Conservation (phyloP, 1,139 yeast genomes). For the Geotrichum cucujoidarum region DNA sequence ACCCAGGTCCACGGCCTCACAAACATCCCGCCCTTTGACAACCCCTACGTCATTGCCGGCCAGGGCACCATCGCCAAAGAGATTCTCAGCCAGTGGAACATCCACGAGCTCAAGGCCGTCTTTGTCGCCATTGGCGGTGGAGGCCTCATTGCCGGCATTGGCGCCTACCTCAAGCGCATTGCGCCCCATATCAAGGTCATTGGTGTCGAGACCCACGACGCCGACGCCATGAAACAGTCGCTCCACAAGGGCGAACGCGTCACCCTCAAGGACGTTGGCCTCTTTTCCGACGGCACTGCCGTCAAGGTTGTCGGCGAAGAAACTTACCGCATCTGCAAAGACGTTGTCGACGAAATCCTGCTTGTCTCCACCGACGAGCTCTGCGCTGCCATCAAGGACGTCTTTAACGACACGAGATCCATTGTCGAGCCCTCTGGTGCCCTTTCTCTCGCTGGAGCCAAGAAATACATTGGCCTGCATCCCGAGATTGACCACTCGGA, state of each 20-base stretch:
- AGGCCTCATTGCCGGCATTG: slow-evolving; percentile 88
- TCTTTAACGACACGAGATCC: slow-evolving; percentile 91
- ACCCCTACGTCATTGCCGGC: slow-evolving; percentile 98
- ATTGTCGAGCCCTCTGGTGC: slow-evolving; percentile 98
- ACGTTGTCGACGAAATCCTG: slow-evolving; percentile 82
- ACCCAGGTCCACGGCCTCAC: slow-evolving; percentile 66
- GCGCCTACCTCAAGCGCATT: slow-evolving; percentile 80
- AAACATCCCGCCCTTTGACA: slow-evolving; percentile 94
- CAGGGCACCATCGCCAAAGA: slow-evolving; percentile 98
- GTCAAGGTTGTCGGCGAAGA: slow-evolving; percentile 87
- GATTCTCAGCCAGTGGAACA: slow-evolving; percentile 75
- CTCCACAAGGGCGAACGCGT: slow-evolving; percentile 52
- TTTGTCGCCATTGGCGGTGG: slow-evolving; percentile 97
- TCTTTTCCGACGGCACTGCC: slow-evolving; percentile 99
- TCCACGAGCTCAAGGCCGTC: slow-evolving; percentile 74
- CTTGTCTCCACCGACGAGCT: slow-evolving; percentile 89
- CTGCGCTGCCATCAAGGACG: slow-evolving; percentile 95
- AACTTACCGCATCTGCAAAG: slow-evolving; percentile 73
- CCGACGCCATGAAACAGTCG: slow-evolving; percentile 84
- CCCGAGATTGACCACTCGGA: slow-evolving; percentile 60
- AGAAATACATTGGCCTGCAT: slow-evolving; percentile 56
- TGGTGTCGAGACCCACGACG: slow-evolving; percentile 95
- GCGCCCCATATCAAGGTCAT: slow-evolving; percentile 97
- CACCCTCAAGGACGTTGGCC: slow-evolving; percentile 68
- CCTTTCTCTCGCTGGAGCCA: slow-evolving; percentile 88